Evolutionary conservation across 2,329 filamentous ascomycete species (phyloP).

Genomic region (Geosmithia morbida): DNA sequence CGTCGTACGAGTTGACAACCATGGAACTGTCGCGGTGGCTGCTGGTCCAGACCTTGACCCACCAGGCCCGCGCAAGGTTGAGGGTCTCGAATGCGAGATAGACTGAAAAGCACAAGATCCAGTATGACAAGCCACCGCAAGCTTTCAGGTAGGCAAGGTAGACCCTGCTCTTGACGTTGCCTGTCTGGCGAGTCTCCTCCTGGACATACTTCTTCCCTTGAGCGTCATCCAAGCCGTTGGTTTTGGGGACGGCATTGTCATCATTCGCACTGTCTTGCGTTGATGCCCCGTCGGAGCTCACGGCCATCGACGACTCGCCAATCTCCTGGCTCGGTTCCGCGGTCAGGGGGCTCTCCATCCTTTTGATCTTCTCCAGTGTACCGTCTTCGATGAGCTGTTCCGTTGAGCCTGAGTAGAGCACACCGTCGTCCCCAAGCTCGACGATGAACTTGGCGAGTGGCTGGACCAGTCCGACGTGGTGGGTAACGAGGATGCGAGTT

Average conservation of each 20-base stretch:
- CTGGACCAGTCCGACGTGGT: constrained; percentile 60
- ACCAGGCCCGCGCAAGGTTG: constrained; percentile 45
- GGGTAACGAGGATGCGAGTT: constrained; percentile 68
- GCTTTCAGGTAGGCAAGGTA: constrained; percentile 53
- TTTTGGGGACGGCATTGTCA: constrained; percentile 11
- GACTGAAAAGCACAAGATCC: constrained; percentile 36
- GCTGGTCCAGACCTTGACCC: constrained; percentile 49
- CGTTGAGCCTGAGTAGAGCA: constrained; percentile 48
- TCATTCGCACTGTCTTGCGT: constrained; percentile 14
- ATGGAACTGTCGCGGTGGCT: constrained; percentile 10
- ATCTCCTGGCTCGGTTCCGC: constrained; percentile 28
- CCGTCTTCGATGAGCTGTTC: constrained; percentile 48
- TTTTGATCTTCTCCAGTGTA: constrained; percentile 40
- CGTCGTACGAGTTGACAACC: constrained; percentile 11
- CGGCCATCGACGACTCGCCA: constrained; percentile 25
- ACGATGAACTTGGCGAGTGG: constrained; percentile 61
- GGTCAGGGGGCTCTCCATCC: constrained; percentile 33
- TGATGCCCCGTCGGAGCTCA: constrained; percentile 38
- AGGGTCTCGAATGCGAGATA: constrained; percentile 41
- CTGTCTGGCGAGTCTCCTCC: constrained; percentile 58
- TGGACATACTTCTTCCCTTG: constrained; percentile 58
- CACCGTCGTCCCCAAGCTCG: constrained; percentile 53
- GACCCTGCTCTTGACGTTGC: constrained; percentile 52
- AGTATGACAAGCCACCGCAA: constrained; percentile 49
- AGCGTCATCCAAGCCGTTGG: constrained; percentile 16